Evolutionary conservation across 2,329 filamentous ascomycete genomes (phyloP), one percentile per base, ranked within the genome.

Genomic region (Aspergillus quadrilineatus): DNA sequence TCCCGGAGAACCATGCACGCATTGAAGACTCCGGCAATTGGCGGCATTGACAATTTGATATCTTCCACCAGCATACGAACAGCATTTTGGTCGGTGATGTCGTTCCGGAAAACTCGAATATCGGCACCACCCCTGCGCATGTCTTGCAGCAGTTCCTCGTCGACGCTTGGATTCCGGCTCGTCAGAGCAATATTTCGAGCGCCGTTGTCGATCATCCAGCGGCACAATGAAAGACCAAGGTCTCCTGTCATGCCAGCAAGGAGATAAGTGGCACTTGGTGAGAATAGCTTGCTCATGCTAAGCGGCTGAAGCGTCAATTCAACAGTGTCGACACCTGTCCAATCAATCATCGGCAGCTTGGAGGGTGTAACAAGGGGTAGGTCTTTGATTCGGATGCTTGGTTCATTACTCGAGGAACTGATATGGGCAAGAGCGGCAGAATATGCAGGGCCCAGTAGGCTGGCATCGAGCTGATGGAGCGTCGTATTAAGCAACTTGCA

Each of bases 121-220:
- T 41, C 37, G 2, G 37, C 37, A 17, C 39, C 39, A 17, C 22
- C 6, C 1, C 5, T 9, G 34, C 34, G 32, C 32, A 34, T 34
- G 10, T 34, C 7, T 34, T 34, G 32, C 10, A 34, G 32, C 32
- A 34, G 10, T 37, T 37, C 34, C 2, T 5, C 34, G 34, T 15
- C 34, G 14, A 37, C 10, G 12, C 4, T 37, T 12, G 46, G 44
- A 10, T 30, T 45, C 3, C 55, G 51, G 17, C 58, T 55, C 5
- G 50, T 45, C 14, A 60, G n/a, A 17, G 41, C 37, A 2, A 60
- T 2, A 12, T 29, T 9, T 6, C 50, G 28, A 3, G 51, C 57
- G 2, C 55, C 57, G 10, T 52, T 17, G 0, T 8, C 14, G 1
- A 42, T 39, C 50, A 57, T 44, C 51, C 48, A 58, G 9, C 42